A percentile compares a stretch with the other conserved stretches of the same genome.
Conservation (phyloP, 2,329 filamentous ascomycete species). For the Colletotrichum viniferum region DNA sequence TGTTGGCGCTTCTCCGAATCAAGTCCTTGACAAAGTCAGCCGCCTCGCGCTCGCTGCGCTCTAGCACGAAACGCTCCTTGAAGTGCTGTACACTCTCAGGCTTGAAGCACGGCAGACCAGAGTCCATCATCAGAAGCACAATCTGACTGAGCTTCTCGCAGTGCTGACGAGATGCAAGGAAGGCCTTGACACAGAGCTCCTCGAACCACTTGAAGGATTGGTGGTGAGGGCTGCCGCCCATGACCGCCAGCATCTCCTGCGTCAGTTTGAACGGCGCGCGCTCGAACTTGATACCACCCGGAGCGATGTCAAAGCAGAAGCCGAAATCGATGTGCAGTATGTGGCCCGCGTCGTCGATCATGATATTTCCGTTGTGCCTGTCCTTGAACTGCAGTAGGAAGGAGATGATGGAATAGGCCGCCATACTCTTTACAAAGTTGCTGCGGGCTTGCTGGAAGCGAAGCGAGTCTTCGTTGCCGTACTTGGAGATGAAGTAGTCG, state of each 20-base stretch:
- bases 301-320: constrained; percentile 99
- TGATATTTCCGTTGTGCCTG: constrained; percentile 98
- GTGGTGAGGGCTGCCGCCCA: constrained; percentile 85
- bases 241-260: constrained; percentile 97
- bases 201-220: constrained; percentile 97
- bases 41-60: constrained; percentile 89
- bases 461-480: constrained; percentile 94
- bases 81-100: constrained; percentile 94
- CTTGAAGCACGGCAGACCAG: constrained; percentile 96
- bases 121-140: constrained; percentile 94
- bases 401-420: constrained; percentile 95
- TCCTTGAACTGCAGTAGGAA: constrained; percentile 99
- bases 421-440: constrained; percentile 99
- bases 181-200: constrained; percentile 93
- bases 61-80: constrained; percentile 88
- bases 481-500: constrained; percentile 97
- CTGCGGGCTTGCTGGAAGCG: constrained; percentile 92
- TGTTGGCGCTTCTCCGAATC: constrained; percentile 88
- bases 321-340: constrained; percentile 99
- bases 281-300: constrained; percentile 96
- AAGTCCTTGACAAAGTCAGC: constrained; percentile 92
- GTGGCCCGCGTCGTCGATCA: constrained; percentile 97
- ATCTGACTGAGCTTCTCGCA: constrained; percentile 89
- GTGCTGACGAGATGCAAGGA: constrained; percentile 85
- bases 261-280: constrained; percentile 98